phyloP scores from a whole-genome alignment of 192 early-diverging fungal species.

The Linnemannia exigua region DNA sequence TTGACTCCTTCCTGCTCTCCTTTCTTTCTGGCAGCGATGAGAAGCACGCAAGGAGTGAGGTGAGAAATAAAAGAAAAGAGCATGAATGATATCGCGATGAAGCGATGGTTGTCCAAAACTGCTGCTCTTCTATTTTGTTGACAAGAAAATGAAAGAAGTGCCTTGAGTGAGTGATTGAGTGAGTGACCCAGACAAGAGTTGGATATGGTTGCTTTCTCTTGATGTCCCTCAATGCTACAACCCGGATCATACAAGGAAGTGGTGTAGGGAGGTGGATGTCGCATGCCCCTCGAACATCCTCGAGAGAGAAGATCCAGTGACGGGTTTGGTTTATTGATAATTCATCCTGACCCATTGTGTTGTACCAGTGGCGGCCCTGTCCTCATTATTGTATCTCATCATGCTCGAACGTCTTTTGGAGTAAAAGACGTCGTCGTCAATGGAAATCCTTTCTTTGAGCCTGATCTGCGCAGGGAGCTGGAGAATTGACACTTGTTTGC shows the following conservation, averaged over 20 bases:
- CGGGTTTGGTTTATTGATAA: not conserved
- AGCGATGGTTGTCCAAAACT: not conserved
- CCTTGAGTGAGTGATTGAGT: no score
- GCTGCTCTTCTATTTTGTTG: not conserved
- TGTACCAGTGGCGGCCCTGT: no score
- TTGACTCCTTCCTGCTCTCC: not conserved
- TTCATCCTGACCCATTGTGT: not conserved
- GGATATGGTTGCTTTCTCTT: no score
- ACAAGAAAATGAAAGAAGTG: no score
- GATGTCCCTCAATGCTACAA: no score
- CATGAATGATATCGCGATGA: not conserved
- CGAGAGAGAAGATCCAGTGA: not conserved
- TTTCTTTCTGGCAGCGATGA: not conserved
- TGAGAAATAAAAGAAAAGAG: not conserved
- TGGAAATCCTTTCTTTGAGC: not conserved
- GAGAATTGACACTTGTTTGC: not conserved
- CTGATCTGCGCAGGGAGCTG: not conserved
- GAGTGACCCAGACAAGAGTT: no score
- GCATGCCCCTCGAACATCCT: not conserved
- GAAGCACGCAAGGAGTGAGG: not conserved
- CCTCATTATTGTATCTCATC: not conserved
- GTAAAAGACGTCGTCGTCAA: not conserved
- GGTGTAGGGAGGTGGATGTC: not conserved
- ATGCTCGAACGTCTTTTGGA: not conserved
- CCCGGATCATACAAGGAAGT: no score